Evolutionary conservation across 1,139 yeast genomes (phyloP).

Genomic region (Kodamaea ohmeri): DNA sequence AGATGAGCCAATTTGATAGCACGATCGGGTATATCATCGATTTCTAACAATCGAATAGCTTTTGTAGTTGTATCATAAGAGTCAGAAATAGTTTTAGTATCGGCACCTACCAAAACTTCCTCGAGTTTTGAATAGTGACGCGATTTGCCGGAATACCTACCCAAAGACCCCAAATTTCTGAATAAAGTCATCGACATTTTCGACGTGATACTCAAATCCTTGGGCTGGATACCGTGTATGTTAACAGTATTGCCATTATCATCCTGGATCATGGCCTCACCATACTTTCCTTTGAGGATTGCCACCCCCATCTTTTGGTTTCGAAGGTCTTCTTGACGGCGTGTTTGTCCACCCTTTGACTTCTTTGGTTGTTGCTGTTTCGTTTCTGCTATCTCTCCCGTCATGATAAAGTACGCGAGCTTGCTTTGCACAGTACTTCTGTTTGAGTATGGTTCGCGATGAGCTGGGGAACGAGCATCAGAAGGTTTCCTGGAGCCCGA

Average conservation of each 20-base stretch:
- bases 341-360: not conserved
- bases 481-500: constrained; percentile 1
- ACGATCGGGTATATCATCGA: constrained; percentile 45
- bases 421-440: constrained; percentile 23
- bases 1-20: constrained; percentile 53
- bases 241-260: constrained; percentile 20
- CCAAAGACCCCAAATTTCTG: constrained; percentile 28
- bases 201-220: constrained; percentile 24
- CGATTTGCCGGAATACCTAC: constrained; percentile 21
- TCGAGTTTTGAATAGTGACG: constrained; percentile 43
- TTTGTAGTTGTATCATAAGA: constrained; percentile 54
- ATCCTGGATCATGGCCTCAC: constrained; percentile 20
- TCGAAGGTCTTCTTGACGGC: constrained; percentile 2
- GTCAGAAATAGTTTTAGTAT: constrained; percentile 54
- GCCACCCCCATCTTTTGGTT: constrained; percentile 14
- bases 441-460: not conserved
- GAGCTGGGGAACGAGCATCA: constrained; percentile 7
- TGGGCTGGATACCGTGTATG: constrained; percentile 19
- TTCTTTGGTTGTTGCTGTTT: not conserved
- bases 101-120: constrained; percentile 55
- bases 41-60: constrained; percentile 46
- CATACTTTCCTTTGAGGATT: constrained; percentile 23
- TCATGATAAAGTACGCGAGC: constrained; percentile 26
- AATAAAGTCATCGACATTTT: constrained; percentile 27
- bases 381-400: constrained; percentile 25